Conservation (phyloP, 495 filamentous ascomycete genomes). For the Xylaria venustula region DNA sequence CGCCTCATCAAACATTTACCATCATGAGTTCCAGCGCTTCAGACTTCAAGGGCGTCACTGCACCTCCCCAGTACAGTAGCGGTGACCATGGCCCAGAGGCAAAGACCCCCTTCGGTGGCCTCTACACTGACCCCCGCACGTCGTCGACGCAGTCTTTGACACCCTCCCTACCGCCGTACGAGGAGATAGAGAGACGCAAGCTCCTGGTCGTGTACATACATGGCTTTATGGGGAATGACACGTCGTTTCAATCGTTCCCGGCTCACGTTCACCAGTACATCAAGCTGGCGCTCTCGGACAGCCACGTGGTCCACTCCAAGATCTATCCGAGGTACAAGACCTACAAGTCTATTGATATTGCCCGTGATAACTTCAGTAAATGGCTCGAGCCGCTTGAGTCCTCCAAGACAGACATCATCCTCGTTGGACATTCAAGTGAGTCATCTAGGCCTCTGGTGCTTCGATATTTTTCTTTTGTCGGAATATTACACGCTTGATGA, state of each 20-base stretch:
- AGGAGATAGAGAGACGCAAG: constrained; percentile 48
- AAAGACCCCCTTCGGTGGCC: constrained; percentile 7
- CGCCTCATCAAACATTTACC: not conserved
- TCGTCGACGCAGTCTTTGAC: constrained; percentile 64
- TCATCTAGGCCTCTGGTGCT: no score
- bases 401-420: constrained; percentile 70
- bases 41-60: constrained; percentile 4
- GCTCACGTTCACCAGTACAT: constrained; percentile 81
- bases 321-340: constrained; percentile 92
- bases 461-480: no score
- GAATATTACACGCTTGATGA: no score
- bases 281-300: constrained; percentile 63
- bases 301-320: constrained; percentile 81
- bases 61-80: not conserved
- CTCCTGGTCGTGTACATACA: constrained; percentile 85
- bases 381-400: constrained; percentile 84
- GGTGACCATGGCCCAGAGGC: not conserved
- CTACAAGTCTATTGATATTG: constrained; percentile 68
- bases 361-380: constrained; percentile 73
- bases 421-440: constrained; percentile 88
- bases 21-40: constrained; percentile 5
- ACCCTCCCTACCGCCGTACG: constrained; percentile 42
- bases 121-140: constrained; percentile 53
- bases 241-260: constrained; percentile 83
- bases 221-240: constrained; percentile 90